Base-by-base conservation (phyloP, 805 yeast genomes). In the Diddensiella caesifluorescens region DNA sequence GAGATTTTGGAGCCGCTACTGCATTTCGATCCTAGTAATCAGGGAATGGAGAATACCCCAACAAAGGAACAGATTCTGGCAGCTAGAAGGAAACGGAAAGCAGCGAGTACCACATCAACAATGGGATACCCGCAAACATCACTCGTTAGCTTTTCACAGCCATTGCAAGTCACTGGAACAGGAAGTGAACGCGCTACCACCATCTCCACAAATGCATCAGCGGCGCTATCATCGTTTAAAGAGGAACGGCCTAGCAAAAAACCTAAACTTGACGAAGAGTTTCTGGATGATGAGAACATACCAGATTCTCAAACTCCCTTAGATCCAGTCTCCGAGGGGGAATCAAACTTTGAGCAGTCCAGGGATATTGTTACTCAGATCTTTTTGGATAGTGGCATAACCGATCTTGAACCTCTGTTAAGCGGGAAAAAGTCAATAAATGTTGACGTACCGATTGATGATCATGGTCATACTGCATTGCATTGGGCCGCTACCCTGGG, bases 401-500 rank as follows among this genome's bases (percentile, higher is more conserved):
- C 52, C 5, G 53, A 59, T 12, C 50, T 62, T 10, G 54, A 60
- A 16, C 62, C 56, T 12, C 59, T 65, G 10, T 53, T 59, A 12
- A 54, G 56, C 16, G 58, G 58, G 18, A 62, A 61, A 18, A 48
- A 52, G 2, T 59, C 55, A 30, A 68, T 85, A 27, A 74, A 77
- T 45, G 69, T 89, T 38, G 92, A 87, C 55, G 85, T 87, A 25
- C 80, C 96, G 1, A 84, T 94, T 34, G 99, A 94, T 62, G 94
- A 85, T 52, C 77, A 82, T 44, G 97, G 97, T 0, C 92, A 92
- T 57, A 83, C 95, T 0, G 87, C 95, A 0, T 70, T 92, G 44
- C 99, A 92, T 62, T 85, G 97, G 94, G 94, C 97, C 3, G 80
- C 97, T 12, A 85, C 97, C 0, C 71, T 92, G 60, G 97, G 95